Base-by-base conservation (phyloP, 345 rosid species). In the Boechera divaricarpa region DNA sequence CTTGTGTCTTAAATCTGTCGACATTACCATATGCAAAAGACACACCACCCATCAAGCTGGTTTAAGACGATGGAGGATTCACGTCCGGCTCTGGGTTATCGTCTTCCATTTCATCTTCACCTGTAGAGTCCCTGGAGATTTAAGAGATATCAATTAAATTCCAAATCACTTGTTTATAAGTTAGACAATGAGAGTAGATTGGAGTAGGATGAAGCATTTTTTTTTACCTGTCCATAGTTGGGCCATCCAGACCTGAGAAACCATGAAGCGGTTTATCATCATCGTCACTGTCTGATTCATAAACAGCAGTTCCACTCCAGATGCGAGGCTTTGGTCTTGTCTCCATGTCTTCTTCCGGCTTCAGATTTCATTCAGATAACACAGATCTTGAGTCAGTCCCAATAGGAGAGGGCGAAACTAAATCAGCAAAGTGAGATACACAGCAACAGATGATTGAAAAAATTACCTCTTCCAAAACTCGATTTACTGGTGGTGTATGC, bases 201-300 rank as follows among this genome's bases (percentile, higher is more conserved):
- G 29, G 58, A 42, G 48, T 10, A 79, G 21, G 51, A 69, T 33
- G 55, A 63, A 56, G 44, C 48, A 3, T 41, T 52, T 44, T 64
- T 64, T 29, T 7, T 56, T 51, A 76, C 86, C 65, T 87, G 83
- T 81, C 78, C 83, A 57, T 66, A 54, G 16, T 33, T 78, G 26
- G 80, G 57, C 60, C 85, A 78, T 36, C 82, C 53, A 62, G 72
- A 75, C 64, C 75, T 29, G 74, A 67, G 72, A 79, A 84, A 67
- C 84, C 81, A 35, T 69, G 80, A 15, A 3, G 79, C 65, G 84
- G 85, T 72, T 82, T 89, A 45, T 83, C 87, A 74, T 87, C 96
- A 33, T 88, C 92, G 35, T 91, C 98, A 52, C 82, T 85, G 71
- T 92, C 99, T 5, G 98, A 92, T 44, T 85, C 94, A 79, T 87